A percentile compares a stretch with the other conserved stretches of the same genome.
These are phyloP conservation scores for Kwoniella sp. DNA, from an alignment of 768 basidiomycete genomes.

Conservation along the genomic window DNA sequence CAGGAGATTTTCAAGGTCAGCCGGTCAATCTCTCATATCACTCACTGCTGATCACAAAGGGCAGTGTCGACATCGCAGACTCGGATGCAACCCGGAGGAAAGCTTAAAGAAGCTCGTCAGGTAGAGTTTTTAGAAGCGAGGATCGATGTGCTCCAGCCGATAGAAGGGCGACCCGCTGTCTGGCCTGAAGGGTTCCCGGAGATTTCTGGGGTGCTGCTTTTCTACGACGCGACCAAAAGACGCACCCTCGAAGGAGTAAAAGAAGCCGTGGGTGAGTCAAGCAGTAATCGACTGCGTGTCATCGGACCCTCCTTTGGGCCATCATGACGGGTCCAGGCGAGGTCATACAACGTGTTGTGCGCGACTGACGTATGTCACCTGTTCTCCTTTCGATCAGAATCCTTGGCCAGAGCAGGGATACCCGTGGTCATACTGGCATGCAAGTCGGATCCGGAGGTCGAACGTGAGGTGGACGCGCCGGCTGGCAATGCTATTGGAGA, in stretches of 20 bases:
- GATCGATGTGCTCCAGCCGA: constrained; percentile 25
- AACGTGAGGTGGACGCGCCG: constrained; percentile 43
- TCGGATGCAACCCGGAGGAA: constrained; percentile 36
- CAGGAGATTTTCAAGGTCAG: constrained; percentile 35
- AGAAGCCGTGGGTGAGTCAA: constrained; percentile 63
- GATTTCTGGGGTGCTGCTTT: constrained; percentile 75
- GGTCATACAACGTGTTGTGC: too few relatives aligned
- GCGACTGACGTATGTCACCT: neutral
- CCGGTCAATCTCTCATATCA: neutral
- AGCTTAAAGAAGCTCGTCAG: constrained; percentile 26
- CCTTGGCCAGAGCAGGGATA: constrained; percentile 56
- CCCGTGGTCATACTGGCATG: constrained; percentile 76
- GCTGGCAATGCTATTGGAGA: constrained; percentile 54
- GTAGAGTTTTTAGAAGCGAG: constrained; percentile 45
- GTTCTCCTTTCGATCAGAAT: constrained; percentile 5
- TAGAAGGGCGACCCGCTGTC: too few relatives aligned
- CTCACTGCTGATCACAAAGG: neutral
- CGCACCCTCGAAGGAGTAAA: constrained; percentile 65
- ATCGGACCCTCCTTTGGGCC: too few relatives aligned
- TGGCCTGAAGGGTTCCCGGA: constrained; percentile 52
- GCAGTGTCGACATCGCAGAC: constrained; percentile 28
- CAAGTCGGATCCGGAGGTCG: constrained; percentile 67
- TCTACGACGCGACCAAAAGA: constrained; percentile 69
- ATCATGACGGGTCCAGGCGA: too few relatives aligned
- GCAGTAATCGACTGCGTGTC: too few relatives aligned